These are phyloP conservation scores for Solanum chacoense DNA, from an alignment of 305 asterid genomes.

Conservation along the genomic window DNA sequence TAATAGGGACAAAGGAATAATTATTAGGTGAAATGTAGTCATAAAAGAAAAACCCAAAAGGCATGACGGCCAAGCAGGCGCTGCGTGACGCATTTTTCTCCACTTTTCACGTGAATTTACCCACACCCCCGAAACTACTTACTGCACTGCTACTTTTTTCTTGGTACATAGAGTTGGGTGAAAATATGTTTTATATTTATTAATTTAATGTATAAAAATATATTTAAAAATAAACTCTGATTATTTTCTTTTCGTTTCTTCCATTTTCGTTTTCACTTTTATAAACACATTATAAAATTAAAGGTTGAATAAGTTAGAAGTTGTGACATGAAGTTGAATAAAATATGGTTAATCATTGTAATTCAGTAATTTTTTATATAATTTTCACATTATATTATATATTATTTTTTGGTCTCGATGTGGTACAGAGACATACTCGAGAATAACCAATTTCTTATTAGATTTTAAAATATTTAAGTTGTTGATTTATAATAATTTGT, in stretches of 20 bases:
- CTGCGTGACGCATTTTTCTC: neutral
- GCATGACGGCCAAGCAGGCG: neutral
- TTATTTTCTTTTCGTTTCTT: neutral
- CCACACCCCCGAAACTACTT: neutral
- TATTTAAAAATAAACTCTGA: neutral
- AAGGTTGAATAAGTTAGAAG: too few relatives aligned
- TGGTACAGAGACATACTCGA: neutral
- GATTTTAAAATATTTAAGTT: neutral
- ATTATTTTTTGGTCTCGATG: neutral
- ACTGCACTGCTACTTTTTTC: neutral
- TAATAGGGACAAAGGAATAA: too few relatives aligned
- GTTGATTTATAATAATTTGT: neutral
- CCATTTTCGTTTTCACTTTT: neutral
- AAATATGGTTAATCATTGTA: too few relatives aligned
- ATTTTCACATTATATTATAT: too few relatives aligned
- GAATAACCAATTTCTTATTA: neutral
- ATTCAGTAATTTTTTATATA: too few relatives aligned
- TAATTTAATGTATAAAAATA: too few relatives aligned
- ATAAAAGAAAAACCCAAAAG: neutral
- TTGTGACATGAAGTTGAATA: too few relatives aligned
- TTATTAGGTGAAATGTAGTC: neutral
- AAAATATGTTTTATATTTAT: too few relatives aligned
- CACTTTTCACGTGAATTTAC: constrained; percentile 3
- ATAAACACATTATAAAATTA: too few relatives aligned
- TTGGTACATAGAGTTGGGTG: neutral